These are phyloP conservation scores for Daldinia vernicosa DNA, from an alignment of 495 filamentous ascomycete species.

Conservation along the genomic window DNA sequence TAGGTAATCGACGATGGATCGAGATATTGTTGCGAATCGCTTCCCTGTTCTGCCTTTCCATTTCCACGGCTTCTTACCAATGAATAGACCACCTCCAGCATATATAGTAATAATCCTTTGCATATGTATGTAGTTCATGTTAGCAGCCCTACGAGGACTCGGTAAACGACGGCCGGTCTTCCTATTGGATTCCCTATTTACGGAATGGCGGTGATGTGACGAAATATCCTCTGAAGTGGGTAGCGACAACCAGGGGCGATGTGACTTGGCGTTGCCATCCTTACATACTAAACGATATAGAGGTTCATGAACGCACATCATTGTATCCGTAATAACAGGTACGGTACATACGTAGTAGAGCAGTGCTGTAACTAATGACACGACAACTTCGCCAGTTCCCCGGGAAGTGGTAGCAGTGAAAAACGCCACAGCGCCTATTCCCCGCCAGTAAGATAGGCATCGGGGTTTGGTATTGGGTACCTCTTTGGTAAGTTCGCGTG, in stretches of 20 bases:
- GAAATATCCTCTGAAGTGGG: constrained; percentile 22
- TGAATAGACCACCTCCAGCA: background rate
- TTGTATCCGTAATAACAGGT: background rate
- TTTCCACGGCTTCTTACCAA: constrained; percentile 6
- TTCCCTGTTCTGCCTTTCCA: constrained; percentile 6
- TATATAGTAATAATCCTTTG: constrained; percentile 1
- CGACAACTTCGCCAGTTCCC: background rate
- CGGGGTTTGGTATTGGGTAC: constrained; percentile 23
- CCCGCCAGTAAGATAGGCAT: constrained; percentile 16
- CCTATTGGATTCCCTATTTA: constrained; percentile 32
- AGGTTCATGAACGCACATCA: background rate
- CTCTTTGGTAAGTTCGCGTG: constrained; percentile 10
- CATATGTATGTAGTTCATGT: constrained; percentile 9
- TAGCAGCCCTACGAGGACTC: constrained; percentile 29
- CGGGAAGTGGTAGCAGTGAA: background rate
- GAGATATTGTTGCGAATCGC: constrained; percentile 1
- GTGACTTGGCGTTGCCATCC: constrained; percentile 18
- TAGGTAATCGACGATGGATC: background rate
- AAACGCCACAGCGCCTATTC: constrained; percentile 11
- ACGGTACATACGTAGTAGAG: background rate
- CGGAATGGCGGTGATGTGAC: constrained; percentile 26
- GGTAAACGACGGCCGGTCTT: constrained; percentile 17
- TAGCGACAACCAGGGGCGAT: constrained; percentile 21
- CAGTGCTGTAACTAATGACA: background rate
- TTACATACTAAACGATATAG: background rate